Conservation (phyloP, 768 basidiomycete species). For the Gautieria morchelliformis region DNA sequence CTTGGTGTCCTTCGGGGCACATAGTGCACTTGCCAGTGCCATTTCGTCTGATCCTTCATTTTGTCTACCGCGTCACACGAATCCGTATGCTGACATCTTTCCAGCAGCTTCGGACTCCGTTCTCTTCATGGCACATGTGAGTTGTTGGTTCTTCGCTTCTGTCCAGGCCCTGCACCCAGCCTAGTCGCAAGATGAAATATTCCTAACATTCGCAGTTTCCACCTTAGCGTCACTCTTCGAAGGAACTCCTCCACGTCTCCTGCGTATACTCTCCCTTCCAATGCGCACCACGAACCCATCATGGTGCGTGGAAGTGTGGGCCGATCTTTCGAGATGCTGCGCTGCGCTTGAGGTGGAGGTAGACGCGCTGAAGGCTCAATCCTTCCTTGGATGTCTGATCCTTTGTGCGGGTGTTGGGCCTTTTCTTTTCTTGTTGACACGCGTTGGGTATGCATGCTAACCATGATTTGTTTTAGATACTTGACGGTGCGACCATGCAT, state of each 20-base stretch:
- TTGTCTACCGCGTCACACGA: not conserved
- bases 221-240: conserved; percentile 54
- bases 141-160: conserved; percentile 1
- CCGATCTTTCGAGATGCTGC: conserved; percentile 45
- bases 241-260: conserved; percentile 67
- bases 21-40: conserved; percentile 86
- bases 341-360: conserved; percentile 70
- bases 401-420: conserved; percentile 9
- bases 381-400: conserved; percentile 91
- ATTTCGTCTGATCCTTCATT: conserved; percentile 58
- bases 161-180: conserved; percentile 17
- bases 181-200: conserved; percentile 36
- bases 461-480: not conserved
- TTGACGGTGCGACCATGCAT: no score
- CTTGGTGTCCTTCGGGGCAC: conserved; percentile 46
- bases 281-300: conserved; percentile 52
- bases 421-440: not conserved
- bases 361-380: conserved; percentile 58
- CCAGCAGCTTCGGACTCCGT: not conserved
- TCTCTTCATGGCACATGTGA: conserved; percentile 3
- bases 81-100: conserved; percentile 12
- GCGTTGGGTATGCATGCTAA: not conserved
- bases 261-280: conserved; percentile 60
- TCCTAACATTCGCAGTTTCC: conserved; percentile 84
- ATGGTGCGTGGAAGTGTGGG: conserved; percentile 48